Conservation (phyloP, 345 rosid species). For the Eucalyptus marginata region DNA sequence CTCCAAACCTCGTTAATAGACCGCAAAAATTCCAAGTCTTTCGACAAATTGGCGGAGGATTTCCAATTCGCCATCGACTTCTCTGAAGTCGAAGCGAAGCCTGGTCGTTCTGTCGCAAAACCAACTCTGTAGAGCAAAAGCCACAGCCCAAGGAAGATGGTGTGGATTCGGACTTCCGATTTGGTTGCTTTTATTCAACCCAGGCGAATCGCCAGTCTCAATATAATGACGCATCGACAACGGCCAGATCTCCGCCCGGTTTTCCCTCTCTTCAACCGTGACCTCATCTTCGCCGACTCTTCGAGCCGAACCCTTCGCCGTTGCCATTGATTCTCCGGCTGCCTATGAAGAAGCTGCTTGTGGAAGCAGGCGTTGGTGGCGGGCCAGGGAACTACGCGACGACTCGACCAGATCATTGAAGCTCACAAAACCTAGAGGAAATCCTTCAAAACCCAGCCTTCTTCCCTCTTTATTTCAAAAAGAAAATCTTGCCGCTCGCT, state of each 20-base stretch:
- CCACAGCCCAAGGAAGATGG: background rate
- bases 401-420: constrained; percentile 41
- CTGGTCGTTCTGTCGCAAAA: background rate
- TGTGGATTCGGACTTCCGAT: constrained; percentile 28
- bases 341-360: constrained; percentile 21
- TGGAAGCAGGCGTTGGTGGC: constrained; percentile 1
- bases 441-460: background rate
- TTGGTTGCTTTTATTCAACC: constrained; percentile 5
- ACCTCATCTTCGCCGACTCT: constrained; percentile 1
- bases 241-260: constrained; percentile 40
- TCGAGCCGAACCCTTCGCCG: background rate
- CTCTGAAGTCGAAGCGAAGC: background rate
- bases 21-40: background rate
- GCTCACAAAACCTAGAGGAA: background rate
- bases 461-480: background rate
- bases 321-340: background rate
- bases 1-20: background rate
- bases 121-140: background rate
- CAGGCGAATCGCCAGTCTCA: constrained; percentile 16
- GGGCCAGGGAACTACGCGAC: constrained; percentile 19
- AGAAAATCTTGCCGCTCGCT: background rate
- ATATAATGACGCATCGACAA: constrained; percentile 21
- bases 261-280: constrained; percentile 20
- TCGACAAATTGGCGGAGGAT: background rate
- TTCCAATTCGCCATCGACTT: background rate